Conservation (phyloP, 352 stramenopile genomes). For the Phytophthora sojae region DNA sequence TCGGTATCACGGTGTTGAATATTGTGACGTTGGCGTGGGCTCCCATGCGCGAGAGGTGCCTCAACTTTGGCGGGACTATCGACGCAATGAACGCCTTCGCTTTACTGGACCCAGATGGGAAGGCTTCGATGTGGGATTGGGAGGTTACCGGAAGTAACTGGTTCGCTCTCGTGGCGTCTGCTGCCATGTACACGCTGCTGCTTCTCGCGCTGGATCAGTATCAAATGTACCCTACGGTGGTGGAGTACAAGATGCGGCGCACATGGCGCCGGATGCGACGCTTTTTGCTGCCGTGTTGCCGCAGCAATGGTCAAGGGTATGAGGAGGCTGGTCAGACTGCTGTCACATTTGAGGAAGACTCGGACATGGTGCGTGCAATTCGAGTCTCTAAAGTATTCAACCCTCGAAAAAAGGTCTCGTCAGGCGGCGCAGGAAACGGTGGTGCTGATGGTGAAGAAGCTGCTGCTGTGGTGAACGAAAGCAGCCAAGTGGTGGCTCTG, state of each 20-base stretch:
- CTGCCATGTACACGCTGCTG: conserved; percentile 56
- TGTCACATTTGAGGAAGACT: conserved; percentile 36
- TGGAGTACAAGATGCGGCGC: conserved; percentile 42
- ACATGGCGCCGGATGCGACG: conserved; percentile 29
- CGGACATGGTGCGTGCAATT: conserved; percentile 57
- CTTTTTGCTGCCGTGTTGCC: conserved; percentile 21
- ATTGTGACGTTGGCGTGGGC: conserved; percentile 60
- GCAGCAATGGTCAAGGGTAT: conserved; percentile 31
- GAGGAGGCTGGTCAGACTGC: conserved; percentile 33
- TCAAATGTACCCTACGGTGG: conserved; percentile 78
- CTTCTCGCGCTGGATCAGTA: conserved; percentile 65
- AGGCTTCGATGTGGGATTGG: conserved; percentile 61
- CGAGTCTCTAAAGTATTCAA: conserved; percentile 77
- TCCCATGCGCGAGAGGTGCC: conserved; percentile 53
- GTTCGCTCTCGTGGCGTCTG: conserved; percentile 48
- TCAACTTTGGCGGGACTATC: conserved; percentile 19
- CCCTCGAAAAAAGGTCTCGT: conserved; percentile 21
- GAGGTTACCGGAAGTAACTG: conserved; percentile 52
- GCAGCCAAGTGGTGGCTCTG: conserved; percentile 71
- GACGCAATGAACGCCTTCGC: conserved; percentile 7
- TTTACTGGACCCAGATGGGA: background rate
- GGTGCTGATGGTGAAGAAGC: conserved; percentile 12
- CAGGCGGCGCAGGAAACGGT: conserved; percentile 1
- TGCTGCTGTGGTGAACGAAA: conserved; percentile 44
- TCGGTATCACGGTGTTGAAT: conserved; percentile 56